Conservation (phyloP, 352 stramenopile species). For the Pythium folliculosum region DNA sequence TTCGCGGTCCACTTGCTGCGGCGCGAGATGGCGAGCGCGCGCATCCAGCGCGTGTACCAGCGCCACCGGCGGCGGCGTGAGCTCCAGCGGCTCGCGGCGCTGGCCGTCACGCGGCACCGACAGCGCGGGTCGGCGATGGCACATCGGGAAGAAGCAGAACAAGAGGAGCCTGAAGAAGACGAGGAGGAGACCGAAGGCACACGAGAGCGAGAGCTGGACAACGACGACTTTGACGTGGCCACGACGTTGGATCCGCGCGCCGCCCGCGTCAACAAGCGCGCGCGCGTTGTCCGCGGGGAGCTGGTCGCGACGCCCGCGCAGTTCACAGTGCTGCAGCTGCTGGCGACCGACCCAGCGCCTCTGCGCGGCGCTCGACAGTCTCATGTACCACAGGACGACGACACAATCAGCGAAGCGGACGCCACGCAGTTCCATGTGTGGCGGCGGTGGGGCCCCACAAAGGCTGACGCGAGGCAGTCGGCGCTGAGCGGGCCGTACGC, state of each 20-base stretch:
- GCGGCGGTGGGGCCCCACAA: constrained; percentile 5
- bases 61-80: constrained; percentile 7
- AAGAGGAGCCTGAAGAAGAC: neutral
- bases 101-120: neutral
- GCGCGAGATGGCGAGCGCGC: constrained; percentile 27
- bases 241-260: constrained; percentile 3
- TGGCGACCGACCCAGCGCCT: neutral
- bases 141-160: too few species aligned
- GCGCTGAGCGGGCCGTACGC: constrained; percentile 10
- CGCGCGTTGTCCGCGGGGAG: constrained; percentile 6
- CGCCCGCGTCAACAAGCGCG: neutral
- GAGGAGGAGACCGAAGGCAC: neutral
- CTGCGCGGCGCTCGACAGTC: neutral
- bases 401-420: neutral
- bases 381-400: neutral
- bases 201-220: neutral
- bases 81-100: neutral
- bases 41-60: constrained; percentile 39
- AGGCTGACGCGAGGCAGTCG: neutral
- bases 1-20: constrained; percentile 36
- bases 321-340: constrained; percentile 5
- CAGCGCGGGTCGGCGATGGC: neutral
- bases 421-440: constrained; percentile 10
- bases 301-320: neutral
- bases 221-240: neutral